Percentiles rank a stretch among this genome's conserved stretches.
Conservation (phyloP, 2,329 filamentous ascomycete genomes). For the Xylaria polymorpha region DNA sequence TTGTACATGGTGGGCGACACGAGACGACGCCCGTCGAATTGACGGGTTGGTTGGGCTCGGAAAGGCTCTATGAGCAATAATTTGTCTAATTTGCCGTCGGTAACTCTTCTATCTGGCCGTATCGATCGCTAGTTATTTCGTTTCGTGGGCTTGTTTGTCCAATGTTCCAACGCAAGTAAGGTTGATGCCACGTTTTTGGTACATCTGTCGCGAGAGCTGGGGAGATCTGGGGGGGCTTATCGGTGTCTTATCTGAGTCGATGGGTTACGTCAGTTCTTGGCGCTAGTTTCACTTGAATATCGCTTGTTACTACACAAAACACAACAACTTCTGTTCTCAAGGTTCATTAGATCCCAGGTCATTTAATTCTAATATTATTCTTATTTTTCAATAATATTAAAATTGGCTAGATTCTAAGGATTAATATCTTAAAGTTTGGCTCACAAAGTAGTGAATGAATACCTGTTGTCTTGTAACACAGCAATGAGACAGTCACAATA, state of each 20-base stretch:
- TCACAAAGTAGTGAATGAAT: neutral
- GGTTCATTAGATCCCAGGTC: neutral
- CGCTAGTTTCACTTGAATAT: slow-evolving; percentile 20
- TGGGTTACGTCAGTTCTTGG: slow-evolving; percentile 40
- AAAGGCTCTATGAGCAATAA: slow-evolving; percentile 1
- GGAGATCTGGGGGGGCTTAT: slow-evolving; percentile 38
- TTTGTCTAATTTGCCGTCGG: neutral
- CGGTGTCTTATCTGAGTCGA: slow-evolving; percentile 38
- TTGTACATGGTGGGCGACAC: slow-evolving; percentile 80
- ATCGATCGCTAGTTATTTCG: neutral
- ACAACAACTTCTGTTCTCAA: neutral
- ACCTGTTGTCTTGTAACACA: neutral
- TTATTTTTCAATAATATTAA: no score
- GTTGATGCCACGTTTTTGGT: slow-evolving; percentile 45
- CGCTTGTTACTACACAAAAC: neutral
- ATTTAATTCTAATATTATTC: neutral
- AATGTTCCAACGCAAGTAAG: neutral
- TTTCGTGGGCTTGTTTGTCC: slow-evolving; percentile 10
- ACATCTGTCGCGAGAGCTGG: slow-evolving; percentile 19
- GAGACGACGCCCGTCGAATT: slow-evolving; percentile 24
- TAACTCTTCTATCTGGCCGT: neutral
- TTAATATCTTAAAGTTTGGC: no score
- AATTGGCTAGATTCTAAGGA: no score
- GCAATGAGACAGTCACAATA: neutral
- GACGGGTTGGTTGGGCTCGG: neutral